Evolutionary conservation across 345 rosid genomes (phyloP), one percentile per base, ranked within the genome.

Genomic region (Salix brachista): DNA sequence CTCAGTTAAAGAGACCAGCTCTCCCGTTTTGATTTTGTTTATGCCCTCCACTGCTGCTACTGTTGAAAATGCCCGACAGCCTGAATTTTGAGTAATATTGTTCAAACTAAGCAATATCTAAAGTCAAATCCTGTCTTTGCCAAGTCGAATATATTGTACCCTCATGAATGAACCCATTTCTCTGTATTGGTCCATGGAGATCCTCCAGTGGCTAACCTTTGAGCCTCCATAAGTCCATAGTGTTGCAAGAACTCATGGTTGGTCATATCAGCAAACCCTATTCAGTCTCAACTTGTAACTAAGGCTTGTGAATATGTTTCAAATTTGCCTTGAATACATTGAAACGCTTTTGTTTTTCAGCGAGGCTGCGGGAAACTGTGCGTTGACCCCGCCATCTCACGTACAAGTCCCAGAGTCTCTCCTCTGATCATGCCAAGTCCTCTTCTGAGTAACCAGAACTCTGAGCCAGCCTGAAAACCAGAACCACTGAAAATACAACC

Each of bases 21-120:
- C 71, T 3, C 87, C 83, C 37, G 86, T 82, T 64, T 84, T 85
- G 39, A 87, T 82, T 64, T 87, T 76, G 87, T 85, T 85, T n/a
- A 84, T 75, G 16, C 86, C 87, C 84, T 87, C 87, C 56, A 83
- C 80, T 16, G 86, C 83, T 26, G 80, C 86, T 2, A 85, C 84
- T 23, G 75, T 81, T 56, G 87, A 87, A 74, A 80, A 85, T 60
- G 88, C 86, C 87, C 84, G 75, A 28, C 65, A 79, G 5, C 19
- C 76, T 11, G 8, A 26, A 58, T 64, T 26, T 46, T 19, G 36
- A 34, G 39, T 62, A 28, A 19, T 21, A 19, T 36, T 66, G 69
- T 48, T 5, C 54, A 48, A 16, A 48, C 1, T 17, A 48, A 48
- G 21, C 7, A 48, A 48, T 48, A 48, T 48, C 54, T 17, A 17